phyloP scores from a whole-genome alignment of 78 protist species.

The Protostelium mycophagum region DNA sequence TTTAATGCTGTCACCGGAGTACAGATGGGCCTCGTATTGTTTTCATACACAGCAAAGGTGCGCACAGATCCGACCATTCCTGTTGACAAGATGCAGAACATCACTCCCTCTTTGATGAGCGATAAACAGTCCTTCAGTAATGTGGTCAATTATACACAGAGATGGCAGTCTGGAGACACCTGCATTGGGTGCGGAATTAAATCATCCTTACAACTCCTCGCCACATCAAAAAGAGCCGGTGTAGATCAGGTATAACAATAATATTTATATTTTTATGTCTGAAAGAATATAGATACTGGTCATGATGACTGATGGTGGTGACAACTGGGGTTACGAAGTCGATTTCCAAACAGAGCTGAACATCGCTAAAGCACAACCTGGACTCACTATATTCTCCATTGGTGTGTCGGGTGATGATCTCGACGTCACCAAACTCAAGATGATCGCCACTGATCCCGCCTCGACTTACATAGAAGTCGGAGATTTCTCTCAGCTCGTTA shows the following conservation, averaged over 20 bases:
- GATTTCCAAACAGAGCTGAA: not conserved
- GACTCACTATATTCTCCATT: not conserved
- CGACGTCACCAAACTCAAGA: not conserved
- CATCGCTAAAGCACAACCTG: not conserved
- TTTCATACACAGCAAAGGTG: not conserved
- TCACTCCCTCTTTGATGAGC: not conserved
- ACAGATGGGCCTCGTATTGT: not conserved
- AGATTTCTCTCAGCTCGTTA: not conserved
- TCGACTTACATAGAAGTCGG: not conserved
- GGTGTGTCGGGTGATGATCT: not conserved
- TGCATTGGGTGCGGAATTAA: not conserved
- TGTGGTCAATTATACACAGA: not conserved
- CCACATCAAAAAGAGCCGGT: too few relatives aligned
- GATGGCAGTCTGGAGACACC: not conserved
- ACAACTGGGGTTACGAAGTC: not conserved
- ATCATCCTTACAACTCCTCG: not conserved
- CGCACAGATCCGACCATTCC: too few relatives aligned
- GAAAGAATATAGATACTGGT: not conserved
- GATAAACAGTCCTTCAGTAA: not conserved
- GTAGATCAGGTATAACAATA: too few relatives aligned
- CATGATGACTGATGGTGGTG: not conserved
- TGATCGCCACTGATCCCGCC: not conserved
- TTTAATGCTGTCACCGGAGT: not conserved
- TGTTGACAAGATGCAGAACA: not conserved
- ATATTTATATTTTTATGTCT: too few relatives aligned